Conservation (phyloP, 441 rosid species). For the Erodium moschatum region DNA sequence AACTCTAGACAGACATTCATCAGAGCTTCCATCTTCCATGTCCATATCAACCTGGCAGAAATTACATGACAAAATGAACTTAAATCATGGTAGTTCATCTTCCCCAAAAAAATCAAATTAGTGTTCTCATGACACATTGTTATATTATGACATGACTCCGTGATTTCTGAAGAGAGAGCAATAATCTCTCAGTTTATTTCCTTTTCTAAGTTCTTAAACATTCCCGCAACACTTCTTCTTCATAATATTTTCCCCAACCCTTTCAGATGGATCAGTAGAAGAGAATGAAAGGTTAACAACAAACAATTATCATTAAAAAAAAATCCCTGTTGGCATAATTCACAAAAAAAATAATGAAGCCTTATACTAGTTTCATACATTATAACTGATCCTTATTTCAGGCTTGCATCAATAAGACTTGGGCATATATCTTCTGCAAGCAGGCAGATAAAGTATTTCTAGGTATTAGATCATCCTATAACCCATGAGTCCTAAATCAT, state of each 20-base stretch:
- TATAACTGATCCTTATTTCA: not conserved
- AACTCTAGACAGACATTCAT: slow-evolving; percentile 27
- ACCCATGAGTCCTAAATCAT: not conserved
- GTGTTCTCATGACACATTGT: not conserved
- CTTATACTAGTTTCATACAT: not conserved
- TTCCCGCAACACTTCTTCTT: not conserved
- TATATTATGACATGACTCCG: not conserved
- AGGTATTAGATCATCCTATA: not conserved
- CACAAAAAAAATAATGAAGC: not conserved
- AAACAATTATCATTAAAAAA: not conserved
- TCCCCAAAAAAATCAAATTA: not conserved
- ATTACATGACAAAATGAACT: slow-evolving; percentile 8
- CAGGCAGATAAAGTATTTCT: not conserved
- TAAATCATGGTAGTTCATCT: not conserved
- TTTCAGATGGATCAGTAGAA: not conserved
- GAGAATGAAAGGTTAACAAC: not conserved
- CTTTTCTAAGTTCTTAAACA: not conserved
- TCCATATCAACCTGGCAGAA: slow-evolving; percentile 80
- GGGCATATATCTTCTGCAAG: not conserved
- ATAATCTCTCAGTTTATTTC: not conserved
- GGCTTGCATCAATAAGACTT: slow-evolving; percentile 4
- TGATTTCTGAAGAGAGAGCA: not conserved
- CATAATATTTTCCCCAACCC: not conserved
- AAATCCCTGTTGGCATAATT: not conserved
- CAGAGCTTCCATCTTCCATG: slow-evolving; percentile 60